Base-by-base conservation (phyloP, 257 asterid genomes). In the Rauvolfia tetraphylla region DNA sequence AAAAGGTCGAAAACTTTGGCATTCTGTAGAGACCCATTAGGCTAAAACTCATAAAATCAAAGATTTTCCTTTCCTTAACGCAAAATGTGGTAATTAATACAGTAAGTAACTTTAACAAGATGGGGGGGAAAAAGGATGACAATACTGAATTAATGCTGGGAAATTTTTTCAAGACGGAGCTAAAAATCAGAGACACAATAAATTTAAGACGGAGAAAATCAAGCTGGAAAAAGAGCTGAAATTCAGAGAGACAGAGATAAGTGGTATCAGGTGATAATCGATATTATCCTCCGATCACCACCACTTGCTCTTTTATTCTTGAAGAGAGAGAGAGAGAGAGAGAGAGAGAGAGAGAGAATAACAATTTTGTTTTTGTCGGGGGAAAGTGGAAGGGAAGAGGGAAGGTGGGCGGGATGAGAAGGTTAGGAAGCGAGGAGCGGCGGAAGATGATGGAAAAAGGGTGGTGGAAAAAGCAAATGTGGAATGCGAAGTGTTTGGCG, bases 21-120 rank as follows among this genome's bases (percentile, higher is more conserved):
- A 72, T 65, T 80, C 74, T 66, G 53, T 72, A 25, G 29, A 75
- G 56, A 81, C 74, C 86, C 83, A 68, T 68, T 56, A 67, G 84
- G 68, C 83, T 72, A 72, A 82, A 79, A 71, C 68, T 79, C n/a
- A n/a, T n/a, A 36, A 29, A 68, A 61, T 20, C 25, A 48, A 42
- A 23, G 25, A 6, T 34, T 27, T 62, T 48, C 23, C 62, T 31
- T 75, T 17, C 44, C 54, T 31, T 17, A 31, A 33, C 9, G 8
- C 33, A 75, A 59, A 25, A 48, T 41, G 15, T 6, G 67, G 39
- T 7, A 39, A 62, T 18, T 29, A 27, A 68, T 57, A 36, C 8
- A 66, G 29, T 15, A 41, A n/a, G n/a, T n/a, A 34, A 46, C 31
- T 7, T 33, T 17, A 49, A 20, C 27, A 29, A 36, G 63, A 10